These are phyloP conservation scores for Zoysia pacifica DNA, from an alignment of 176 grass and related monocot genomes.

Conservation along the genomic window DNA sequence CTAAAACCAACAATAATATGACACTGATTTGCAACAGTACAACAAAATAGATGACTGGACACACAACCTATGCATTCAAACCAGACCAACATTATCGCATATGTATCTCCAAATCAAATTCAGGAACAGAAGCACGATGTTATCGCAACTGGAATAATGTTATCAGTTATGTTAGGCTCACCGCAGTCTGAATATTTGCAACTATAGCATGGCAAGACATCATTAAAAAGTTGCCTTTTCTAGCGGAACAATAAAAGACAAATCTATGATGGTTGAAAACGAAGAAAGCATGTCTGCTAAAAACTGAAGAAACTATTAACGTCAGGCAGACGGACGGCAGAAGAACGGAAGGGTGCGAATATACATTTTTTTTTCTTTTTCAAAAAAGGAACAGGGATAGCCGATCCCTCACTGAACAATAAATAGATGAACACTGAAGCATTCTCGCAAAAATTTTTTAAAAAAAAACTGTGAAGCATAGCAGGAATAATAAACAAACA, in stretches of 20 bases:
- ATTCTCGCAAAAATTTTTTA: no score
- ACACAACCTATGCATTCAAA: slow-evolving; percentile 5
- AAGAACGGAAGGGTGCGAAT: neutral
- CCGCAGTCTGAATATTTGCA: slow-evolving; percentile 2
- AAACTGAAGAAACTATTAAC: slow-evolving; percentile 5
- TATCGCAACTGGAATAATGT: neutral
- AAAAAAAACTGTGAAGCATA: no score
- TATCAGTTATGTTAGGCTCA: neutral
- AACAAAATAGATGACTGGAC: neutral
- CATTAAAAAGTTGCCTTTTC: neutral
- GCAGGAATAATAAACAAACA: no score
- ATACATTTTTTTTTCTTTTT: neutral
- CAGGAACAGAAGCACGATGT: neutral
- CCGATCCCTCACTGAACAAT: neutral
- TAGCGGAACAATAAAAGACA: neutral
- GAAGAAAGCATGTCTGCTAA: neutral
- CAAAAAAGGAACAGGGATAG: neutral
- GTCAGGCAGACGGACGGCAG: neutral
- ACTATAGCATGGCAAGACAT: neutral
- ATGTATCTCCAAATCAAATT: neutral
- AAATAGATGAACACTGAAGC: neutral
- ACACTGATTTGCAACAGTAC: neutral
- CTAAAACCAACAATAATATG: neutral
- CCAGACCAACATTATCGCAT: neutral
- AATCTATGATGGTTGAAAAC: neutral